Percentiles rank a stretch among this genome's conserved stretches.
phyloP scores from a whole-genome alignment of 164 flowering plant species.

The Magnolia kwangsiensis region DNA sequence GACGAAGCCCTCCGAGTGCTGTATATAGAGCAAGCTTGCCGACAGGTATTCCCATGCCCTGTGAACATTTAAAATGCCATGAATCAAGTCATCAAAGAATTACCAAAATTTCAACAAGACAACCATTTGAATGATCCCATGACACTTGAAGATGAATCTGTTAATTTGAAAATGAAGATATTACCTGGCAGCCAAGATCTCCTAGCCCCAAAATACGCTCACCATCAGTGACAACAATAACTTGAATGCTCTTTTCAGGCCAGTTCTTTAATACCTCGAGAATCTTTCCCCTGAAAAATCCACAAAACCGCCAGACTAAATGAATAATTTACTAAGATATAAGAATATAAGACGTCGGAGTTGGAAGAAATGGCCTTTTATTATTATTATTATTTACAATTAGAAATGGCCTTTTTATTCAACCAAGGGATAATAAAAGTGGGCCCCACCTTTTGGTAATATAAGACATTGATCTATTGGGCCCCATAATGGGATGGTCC shows the following conservation, averaged over 20 bases:
- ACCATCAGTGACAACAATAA: slow-evolving; percentile 92
- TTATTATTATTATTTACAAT: too few species aligned
- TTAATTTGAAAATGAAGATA: neutral
- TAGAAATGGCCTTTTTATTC: too few species aligned
- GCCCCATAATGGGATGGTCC: too few species aligned
- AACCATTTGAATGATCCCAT: neutral
- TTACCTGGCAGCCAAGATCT: slow-evolving; percentile 85
- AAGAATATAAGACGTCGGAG: too few species aligned
- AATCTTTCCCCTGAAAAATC: slow-evolving; percentile 63
- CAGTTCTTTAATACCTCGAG: slow-evolving; percentile 84
- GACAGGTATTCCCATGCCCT: slow-evolving; percentile 99
- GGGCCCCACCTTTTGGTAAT: too few species aligned
- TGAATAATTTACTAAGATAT: neutral
- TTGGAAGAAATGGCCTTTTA: too few species aligned
- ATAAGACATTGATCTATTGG: too few species aligned
- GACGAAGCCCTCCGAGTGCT: slow-evolving; percentile 90
- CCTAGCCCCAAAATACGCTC: slow-evolving; percentile 84
- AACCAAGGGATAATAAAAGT: too few species aligned
- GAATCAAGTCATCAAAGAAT: neutral
- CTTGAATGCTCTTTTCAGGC: slow-evolving; percentile 84
- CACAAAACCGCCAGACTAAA: neutral
- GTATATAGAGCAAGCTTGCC: slow-evolving; percentile 83
- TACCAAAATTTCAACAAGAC: neutral
- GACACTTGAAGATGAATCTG: neutral
- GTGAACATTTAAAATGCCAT: slow-evolving; percentile 6